Evolutionary conservation across 2,329 filamentous ascomycete species (phyloP).

Genomic region (Mycosphaerella sp.): DNA sequence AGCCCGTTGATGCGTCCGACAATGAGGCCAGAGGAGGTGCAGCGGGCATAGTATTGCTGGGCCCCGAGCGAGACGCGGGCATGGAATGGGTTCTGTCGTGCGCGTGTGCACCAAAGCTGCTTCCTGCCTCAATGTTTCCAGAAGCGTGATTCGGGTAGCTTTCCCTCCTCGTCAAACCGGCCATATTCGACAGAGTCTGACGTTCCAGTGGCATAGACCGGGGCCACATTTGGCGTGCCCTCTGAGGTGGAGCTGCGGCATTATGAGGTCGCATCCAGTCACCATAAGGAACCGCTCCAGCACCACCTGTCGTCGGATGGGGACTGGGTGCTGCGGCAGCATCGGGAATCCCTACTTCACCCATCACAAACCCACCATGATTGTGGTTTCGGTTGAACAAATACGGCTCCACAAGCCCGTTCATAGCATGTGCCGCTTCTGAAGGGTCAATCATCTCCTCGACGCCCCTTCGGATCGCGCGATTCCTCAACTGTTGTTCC

Average conservation of each 20-base stretch:
- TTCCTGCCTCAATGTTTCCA: background rate
- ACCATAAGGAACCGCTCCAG: background rate
- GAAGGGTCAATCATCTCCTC: background rate
- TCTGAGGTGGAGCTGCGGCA: background rate
- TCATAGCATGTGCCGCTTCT: background rate
- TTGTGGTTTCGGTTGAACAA: background rate
- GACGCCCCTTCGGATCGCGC: background rate
- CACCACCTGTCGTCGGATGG: background rate
- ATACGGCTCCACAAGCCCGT: background rate
- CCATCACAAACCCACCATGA: conserved; percentile 1
- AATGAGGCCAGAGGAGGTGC: background rate
- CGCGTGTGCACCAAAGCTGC: background rate
- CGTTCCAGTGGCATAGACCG: background rate
- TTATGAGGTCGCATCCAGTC: conserved; percentile 2
- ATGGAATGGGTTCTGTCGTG: background rate
- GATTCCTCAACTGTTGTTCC: background rate
- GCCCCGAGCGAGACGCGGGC: background rate
- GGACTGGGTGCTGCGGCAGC: background rate
- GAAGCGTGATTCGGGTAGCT: background rate
- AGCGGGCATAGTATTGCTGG: background rate
- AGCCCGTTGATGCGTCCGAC: background rate
- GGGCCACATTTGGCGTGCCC: background rate
- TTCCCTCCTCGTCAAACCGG: background rate
- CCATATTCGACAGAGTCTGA: background rate
- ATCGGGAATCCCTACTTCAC: background rate